Evolutionary conservation across 208 protist genomes (phyloP).

Genomic region (Acanthamoeba lugdunensis): DNA sequence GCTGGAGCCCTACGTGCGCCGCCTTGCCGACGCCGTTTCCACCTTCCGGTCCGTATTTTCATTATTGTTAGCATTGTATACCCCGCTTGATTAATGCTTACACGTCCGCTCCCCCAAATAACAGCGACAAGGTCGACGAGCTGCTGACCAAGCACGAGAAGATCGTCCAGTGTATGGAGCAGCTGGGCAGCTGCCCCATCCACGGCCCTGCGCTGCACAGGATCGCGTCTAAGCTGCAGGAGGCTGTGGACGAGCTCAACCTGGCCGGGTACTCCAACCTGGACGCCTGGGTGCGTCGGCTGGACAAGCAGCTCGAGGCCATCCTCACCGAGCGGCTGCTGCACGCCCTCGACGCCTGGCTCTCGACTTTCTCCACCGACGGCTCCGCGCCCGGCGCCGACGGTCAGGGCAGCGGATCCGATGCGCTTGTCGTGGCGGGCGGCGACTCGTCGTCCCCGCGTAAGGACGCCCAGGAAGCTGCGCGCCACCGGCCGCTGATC

Average conservation of each 20-base stretch:
- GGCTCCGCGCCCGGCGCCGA: neutral
- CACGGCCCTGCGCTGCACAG: constrained; percentile 14
- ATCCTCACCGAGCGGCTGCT: constrained; percentile 82
- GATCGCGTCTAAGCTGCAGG: constrained; percentile 82
- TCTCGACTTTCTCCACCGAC: constrained; percentile 74
- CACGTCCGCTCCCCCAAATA: too few species aligned
- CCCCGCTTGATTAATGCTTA: too few species aligned
- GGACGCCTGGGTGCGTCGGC: constrained; percentile 82
- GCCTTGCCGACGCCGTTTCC: constrained; percentile 81
- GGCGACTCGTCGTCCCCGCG: neutral
- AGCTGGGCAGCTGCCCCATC: constrained; percentile 82
- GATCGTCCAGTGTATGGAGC: constrained; percentile 81
- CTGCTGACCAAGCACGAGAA: constrained; percentile 77
- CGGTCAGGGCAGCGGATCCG: neutral
- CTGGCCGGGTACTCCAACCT: constrained; percentile 86
- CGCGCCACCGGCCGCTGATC: constrained; percentile 51
- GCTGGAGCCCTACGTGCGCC: constrained; percentile 85
- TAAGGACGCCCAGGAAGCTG: neutral
- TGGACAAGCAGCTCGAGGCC: constrained; percentile 84
- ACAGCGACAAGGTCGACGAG: constrained; percentile 81
- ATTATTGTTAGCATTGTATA: neutral
- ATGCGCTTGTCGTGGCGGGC: neutral
- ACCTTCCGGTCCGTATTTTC: constrained; percentile 85
- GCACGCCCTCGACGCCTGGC: constrained; percentile 84
- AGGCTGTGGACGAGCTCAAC: constrained; percentile 88